Conservation (phyloP, 2,329 filamentous ascomycete genomes). For the Pseudogymnoascus sp. region DNA sequence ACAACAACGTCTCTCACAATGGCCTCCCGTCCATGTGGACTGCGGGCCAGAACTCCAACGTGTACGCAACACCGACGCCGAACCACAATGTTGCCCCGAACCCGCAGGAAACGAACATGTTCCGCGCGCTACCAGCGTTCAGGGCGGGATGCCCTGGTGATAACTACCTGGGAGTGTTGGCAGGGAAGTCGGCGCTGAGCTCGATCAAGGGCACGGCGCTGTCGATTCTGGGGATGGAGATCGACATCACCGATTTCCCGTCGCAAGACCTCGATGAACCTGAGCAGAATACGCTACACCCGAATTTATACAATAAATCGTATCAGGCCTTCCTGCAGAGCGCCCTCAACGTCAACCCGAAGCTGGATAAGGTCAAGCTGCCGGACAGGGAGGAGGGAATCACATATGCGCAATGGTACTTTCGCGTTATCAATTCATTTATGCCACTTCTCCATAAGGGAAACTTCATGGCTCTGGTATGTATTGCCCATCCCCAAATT, state of each 20-base stretch:
- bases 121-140: constrained; percentile 21
- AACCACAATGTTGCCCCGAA: not conserved
- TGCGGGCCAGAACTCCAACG: constrained; percentile 12
- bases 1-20: constrained; percentile 14
- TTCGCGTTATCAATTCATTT: constrained; percentile 63
- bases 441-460: constrained; percentile 71
- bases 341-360: constrained; percentile 51
- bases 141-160: constrained; percentile 40
- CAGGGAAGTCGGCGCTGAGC: constrained; percentile 57
- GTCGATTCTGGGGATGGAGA: constrained; percentile 71
- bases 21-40: constrained; percentile 18
- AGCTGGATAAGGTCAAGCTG: constrained; percentile 47
- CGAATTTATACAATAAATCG: constrained; percentile 60
- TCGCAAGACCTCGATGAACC: constrained; percentile 59
- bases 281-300: constrained; percentile 33
- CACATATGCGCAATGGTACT: constrained; percentile 67
- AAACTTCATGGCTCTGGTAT: constrained; percentile 60
- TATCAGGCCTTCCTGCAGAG: constrained; percentile 63
- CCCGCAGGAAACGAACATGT: constrained; percentile 20
- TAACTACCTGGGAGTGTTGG: constrained; percentile 55
- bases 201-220: constrained; percentile 69
- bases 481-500: constrained; percentile 21
- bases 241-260: constrained; percentile 68
- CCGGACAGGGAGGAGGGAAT: constrained; percentile 59
- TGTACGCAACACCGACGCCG: constrained; percentile 8